A percentile compares a stretch with the other conserved stretches of the same genome.
Evolutionary conservation across 2,329 filamentous ascomycete genomes (phyloP).

Genomic region (Ascochyta lentis): DNA sequence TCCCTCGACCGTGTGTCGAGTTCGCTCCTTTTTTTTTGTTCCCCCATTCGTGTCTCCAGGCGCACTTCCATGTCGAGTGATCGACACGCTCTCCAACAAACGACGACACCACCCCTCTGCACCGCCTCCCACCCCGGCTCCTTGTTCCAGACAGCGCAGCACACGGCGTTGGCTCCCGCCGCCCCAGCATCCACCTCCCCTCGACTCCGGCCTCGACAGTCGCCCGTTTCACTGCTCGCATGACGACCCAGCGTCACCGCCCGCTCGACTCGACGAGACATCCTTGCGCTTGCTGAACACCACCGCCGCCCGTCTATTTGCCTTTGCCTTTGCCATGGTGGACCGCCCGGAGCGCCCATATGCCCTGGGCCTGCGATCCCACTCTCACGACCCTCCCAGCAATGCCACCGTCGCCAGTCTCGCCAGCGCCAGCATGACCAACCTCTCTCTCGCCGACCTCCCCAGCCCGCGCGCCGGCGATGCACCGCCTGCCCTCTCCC

Average conservation of each 20-base stretch:
- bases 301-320: conserved; percentile 1
- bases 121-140: conserved; percentile 10
- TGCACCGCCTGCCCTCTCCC: conserved; percentile 87
- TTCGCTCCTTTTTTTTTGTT: conserved; percentile 43
- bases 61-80: conserved; percentile 15
- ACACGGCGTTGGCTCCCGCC: conserved; percentile 7
- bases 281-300: conserved; percentile 27
- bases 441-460: conserved; percentile 47
- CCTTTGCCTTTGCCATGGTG: conserved; percentile 31
- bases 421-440: conserved; percentile 42
- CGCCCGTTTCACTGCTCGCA: conserved; percentile 37
- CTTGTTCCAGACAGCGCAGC: conserved; percentile 14
- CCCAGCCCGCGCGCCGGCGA: conserved; percentile 60
- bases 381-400: conserved; percentile 40
- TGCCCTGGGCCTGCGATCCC: conserved; percentile 43
- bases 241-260: conserved; percentile 37
- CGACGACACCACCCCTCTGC: conserved; percentile 20
- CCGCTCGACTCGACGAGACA: conserved; percentile 34
- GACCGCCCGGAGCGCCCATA: conserved; percentile 40
- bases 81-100: conserved; percentile 13
- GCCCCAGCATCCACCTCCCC: conserved; percentile 21
- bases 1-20: conserved; percentile 21
- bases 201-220: conserved; percentile 35
- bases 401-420: conserved; percentile 22
- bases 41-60: not conserved